Base-by-base conservation (phyloP, 257 asterid genomes). In the Gardenia jasminoides region DNA sequence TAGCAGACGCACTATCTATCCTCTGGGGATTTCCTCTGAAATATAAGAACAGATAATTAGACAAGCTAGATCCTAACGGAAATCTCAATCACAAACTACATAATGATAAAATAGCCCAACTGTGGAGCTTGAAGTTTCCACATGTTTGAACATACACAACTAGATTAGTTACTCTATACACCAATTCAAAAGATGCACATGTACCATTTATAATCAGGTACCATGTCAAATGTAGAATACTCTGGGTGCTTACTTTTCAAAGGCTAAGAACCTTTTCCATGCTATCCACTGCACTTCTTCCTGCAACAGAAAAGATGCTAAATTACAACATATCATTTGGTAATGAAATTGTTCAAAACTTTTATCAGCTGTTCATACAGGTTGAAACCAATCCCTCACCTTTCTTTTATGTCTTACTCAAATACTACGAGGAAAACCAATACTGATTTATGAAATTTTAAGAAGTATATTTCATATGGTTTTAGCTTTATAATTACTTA, bases 21-120 rank as follows among this genome's bases (percentile, higher is more conserved):
- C 99, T 91, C 88, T 93, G 98, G 6, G 99, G 99, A 83, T 96
- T 96, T 78, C 90, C 94, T 84, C 99, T 96, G 92, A 78, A 83
- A 86, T 36, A 31, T 84, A 86, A 69, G 46, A 48, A 48, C 71
- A 72, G 66, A 66, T 52, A 68, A 58, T 48, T 59, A 71, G 58
- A 68, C 66, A 82, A 47, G 39, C 36, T 79, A 81, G 67, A 43
- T 28, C 52, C 22, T 31, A 73, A 24, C 16, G 76, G 10, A 56
- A 82, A 19, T 22, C 19, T 68, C 26, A 44, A 22, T 64, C 65
- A 31, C 19, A 48, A 79, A 64, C 74, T 48, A 11, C 68, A 64
- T 43, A 39, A n/a, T 17, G 28, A 80, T 65, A 61, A 65, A 50
- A 31, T 11, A 54, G 54, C 30, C 36, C 20, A 66, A 69, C 41